phyloP scores from a whole-genome alignment of 345 rosid genomes.

The Carallia pectinifolia region DNA sequence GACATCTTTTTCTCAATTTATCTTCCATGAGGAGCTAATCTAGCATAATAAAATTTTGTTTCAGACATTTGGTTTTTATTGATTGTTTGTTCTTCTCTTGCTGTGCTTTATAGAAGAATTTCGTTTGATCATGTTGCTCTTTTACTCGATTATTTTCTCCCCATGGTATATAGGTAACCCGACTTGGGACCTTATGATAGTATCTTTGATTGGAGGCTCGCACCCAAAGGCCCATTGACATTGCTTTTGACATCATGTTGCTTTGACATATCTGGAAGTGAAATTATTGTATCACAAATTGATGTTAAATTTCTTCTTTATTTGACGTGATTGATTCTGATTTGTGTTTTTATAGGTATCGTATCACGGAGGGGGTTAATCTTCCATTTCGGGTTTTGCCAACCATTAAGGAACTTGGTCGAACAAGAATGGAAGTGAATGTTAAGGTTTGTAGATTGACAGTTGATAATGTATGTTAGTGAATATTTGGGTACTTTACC shows the following conservation, averaged over 20 bases:
- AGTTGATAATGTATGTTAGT: not conserved
- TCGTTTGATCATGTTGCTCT: not conserved
- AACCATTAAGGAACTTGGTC: constrained; percentile 96
- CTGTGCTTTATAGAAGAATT: not conserved
- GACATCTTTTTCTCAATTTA: not conserved
- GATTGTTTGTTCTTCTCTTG: not conserved
- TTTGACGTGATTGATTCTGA: not conserved
- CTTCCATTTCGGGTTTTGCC: constrained; percentile 97
- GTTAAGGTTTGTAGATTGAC: constrained; percentile 62
- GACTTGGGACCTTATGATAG: not conserved
- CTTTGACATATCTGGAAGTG: not conserved
- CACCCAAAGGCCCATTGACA: not conserved
- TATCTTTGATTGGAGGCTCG: not conserved
- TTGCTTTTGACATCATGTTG: not conserved
- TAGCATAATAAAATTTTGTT: not conserved
- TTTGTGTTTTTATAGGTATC: constrained; percentile 51
- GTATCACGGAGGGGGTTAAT: constrained; percentile 97
- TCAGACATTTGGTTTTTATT: not conserved
- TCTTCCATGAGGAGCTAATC: not conserved
- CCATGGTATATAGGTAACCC: not conserved
- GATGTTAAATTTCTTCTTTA: not conserved
- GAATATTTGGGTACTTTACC: not conserved
- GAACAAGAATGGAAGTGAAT: constrained; percentile 99
- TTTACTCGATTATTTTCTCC: not conserved
- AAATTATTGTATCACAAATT: not conserved